Evolutionary conservation across 192 early-diverging fungal genomes (phyloP).

Genomic region (Spinellus fusiger): DNA sequence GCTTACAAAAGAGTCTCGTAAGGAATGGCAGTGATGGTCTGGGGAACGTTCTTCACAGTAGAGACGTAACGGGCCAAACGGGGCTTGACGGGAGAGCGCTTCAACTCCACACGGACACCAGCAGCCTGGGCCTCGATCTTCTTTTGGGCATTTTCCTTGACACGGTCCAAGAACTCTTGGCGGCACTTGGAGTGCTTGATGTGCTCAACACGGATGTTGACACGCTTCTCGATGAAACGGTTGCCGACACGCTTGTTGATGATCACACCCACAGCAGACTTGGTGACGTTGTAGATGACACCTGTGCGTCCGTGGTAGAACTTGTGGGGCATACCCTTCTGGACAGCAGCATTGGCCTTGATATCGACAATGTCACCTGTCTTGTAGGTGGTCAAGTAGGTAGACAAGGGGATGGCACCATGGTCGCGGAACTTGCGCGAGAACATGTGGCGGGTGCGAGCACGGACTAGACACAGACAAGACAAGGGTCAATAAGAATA

Average conservation of each 20-base stretch:
- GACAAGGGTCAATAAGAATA: background rate
- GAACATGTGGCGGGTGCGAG: constrained; percentile 98
- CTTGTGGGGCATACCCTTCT: constrained; percentile 99
- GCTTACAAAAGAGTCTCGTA: constrained; percentile 81
- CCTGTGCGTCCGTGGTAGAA: constrained; percentile 99
- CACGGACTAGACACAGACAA: constrained; percentile 54
- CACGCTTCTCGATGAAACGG: constrained; percentile 97
- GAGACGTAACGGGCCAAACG: constrained; percentile 84
- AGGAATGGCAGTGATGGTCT: constrained; percentile 91
- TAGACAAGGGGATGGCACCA: constrained; percentile 90
- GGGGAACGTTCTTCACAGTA: constrained; percentile 81
- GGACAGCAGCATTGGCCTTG: constrained; percentile 97
- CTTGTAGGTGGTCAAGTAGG: constrained; percentile 98
- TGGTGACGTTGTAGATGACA: constrained; percentile 99
- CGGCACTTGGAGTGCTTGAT: constrained; percentile 99
- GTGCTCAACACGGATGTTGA: constrained; percentile 98
- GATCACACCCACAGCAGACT: constrained; percentile 97
- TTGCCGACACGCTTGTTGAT: constrained; percentile 97
- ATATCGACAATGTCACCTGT: constrained; percentile 99
- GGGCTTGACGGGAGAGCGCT: constrained; percentile 88
- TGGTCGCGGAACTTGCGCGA: constrained; percentile 93
- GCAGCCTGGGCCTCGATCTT: constrained; percentile 70
- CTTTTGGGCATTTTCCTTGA: constrained; percentile 88
- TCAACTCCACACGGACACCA: constrained; percentile 65
- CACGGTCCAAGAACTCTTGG: constrained; percentile 93